Percentiles rank a stretch among this genome's conserved stretches.
Conservation (phyloP, 2,329 filamentous ascomycete genomes). For the Metarhizium rileyi region DNA sequence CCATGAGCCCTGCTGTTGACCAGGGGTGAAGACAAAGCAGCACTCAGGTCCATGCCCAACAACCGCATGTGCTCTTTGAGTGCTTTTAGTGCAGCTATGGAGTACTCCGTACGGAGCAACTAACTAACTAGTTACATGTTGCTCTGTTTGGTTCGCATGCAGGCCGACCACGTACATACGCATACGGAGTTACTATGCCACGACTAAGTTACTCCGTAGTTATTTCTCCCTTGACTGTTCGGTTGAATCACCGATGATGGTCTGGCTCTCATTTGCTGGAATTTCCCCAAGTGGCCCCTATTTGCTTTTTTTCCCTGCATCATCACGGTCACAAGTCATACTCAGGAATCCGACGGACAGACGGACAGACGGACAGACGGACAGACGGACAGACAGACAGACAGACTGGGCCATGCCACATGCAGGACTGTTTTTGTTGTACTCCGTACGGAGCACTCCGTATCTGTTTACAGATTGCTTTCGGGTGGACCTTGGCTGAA, state of each 20-base stretch:
- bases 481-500: neutral
- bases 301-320: conserved; percentile 7
- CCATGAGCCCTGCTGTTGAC: neutral
- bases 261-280: neutral
- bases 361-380: too few species aligned
- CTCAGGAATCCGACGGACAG: too few species aligned
- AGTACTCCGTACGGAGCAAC: neutral
- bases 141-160: neutral
- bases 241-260: too few species aligned
- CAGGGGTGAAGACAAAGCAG: neutral
- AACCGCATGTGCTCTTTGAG: neutral
- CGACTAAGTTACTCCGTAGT: too few species aligned
- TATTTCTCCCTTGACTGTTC: too few species aligned
- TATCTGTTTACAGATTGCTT: too few species aligned
- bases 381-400: too few species aligned
- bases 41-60: neutral
- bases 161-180: neutral
- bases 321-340: neutral
- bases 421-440: neutral
- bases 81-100: neutral
- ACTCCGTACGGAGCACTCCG: too few species aligned
- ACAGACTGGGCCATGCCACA: neutral
- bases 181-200: too few species aligned
- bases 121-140: too few species aligned
- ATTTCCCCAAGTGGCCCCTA: neutral